Evolutionary conservation across 805 yeast genomes (phyloP), one percentile per base, ranked within the genome.

Genomic region (Candida krabiensis): DNA sequence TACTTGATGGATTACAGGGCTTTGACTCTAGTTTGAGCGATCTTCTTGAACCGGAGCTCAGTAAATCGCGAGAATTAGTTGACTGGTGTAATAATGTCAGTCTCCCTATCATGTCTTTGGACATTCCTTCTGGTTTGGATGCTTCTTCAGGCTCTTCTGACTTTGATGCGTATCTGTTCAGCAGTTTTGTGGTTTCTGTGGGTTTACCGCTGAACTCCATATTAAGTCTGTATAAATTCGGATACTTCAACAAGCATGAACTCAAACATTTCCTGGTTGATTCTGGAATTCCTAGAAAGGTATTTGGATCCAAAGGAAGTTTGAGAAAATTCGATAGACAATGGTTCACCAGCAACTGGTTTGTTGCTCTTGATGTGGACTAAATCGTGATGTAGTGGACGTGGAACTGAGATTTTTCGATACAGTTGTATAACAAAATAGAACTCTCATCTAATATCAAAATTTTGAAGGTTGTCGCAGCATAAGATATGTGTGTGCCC

Each of bases 1-100:
- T 88, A 8, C 55, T 89, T 14, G 97, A 89, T 59, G 93, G 89
- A 1, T 67, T 89, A 49, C 96, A 86, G 56, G 96, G 96, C 0
- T 83, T 77, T 47, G 93, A 86, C 50, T 75, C 79, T 17, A 83
- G 76, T 38, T 61, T 86, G 35, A 72, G 73, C 22, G 93, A 85
- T 56, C 59, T 82, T 27, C 67, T 63, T 35, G 70, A 63, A 12
- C 60, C 60, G 31, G 81, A 76, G 35, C 47, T 70, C 15, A 51
- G 61, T 17, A 50, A 52, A 16, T 68, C 75, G 8, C 55, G 58
- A 19, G 62, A 67, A 23, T 59, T 86, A 14, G 74, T 86, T 18
- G 59, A 63, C 4, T 89, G 96, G 95, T 75, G 83, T 40, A 85
- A 86, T 49, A 58, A 57, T 22, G 66, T 69, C 6, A 55, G 58